Conservation (phyloP, 2,329 filamentous ascomycete species). For the Biscogniauxia mediterranea region DNA sequence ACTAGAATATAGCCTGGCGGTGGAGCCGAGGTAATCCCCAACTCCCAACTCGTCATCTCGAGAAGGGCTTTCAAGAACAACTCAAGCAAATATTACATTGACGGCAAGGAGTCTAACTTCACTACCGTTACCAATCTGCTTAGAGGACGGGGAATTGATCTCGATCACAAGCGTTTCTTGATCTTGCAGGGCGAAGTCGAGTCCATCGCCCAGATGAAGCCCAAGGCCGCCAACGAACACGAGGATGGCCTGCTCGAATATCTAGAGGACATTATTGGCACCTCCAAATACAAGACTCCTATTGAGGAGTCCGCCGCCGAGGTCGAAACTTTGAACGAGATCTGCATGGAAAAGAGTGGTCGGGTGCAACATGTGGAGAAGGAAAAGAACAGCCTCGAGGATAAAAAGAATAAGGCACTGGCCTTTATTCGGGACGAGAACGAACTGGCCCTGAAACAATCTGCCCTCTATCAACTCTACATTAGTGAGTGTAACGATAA, state of each 20-base stretch:
- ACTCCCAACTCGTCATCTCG: conserved; percentile 84
- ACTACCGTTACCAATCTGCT: conserved; percentile 86
- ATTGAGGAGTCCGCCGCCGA: conserved; percentile 92
- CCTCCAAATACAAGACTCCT: conserved; percentile 94
- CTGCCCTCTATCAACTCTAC: conserved; percentile 88
- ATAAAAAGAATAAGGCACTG: conserved; percentile 94
- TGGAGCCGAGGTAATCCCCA: conserved; percentile 71
- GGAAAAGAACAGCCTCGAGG: conserved; percentile 87
- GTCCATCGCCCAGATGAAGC: conserved; percentile 98
- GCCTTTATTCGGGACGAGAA: conserved; percentile 91
- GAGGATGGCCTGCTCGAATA: conserved; percentile 96
- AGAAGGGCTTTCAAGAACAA: conserved; percentile 97
- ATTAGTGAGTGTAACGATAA: conserved; percentile 88
- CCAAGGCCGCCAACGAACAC: conserved; percentile 91
- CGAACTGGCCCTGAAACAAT: conserved; percentile 84
- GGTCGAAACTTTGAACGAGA: conserved; percentile 89
- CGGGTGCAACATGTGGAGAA: conserved; percentile 98
- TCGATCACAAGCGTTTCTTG: conserved; percentile 97
- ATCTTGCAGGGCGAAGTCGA: conserved; percentile 98
- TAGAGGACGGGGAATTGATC: conserved; percentile 83
- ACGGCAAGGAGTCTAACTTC: conserved; percentile 85
- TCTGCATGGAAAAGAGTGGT: conserved; percentile 91
- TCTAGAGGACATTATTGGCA: conserved; percentile 97
- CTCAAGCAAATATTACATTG: conserved; percentile 97
- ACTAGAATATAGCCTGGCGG: conserved; percentile 59